phyloP scores from a whole-genome alignment of 1,284 basidiomycete species.

The Hemileia vastatrix region DNA sequence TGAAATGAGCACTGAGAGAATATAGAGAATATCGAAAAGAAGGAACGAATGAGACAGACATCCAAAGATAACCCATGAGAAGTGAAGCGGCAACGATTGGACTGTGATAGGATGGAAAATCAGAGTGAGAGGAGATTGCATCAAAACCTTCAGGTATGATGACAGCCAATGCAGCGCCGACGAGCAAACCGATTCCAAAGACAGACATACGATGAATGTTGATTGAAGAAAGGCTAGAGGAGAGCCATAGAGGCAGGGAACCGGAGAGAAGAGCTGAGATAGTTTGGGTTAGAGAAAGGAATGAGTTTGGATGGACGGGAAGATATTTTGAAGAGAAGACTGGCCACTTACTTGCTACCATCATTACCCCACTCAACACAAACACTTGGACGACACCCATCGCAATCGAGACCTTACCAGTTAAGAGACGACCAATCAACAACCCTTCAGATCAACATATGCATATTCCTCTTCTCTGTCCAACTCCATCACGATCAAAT shows the following conservation, averaged over 20 bases:
- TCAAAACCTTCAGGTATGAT: constrained; percentile 64
- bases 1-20: neutral
- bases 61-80: too few relatives aligned
- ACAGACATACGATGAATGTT: constrained; percentile 49
- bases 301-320: too few relatives aligned
- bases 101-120: neutral
- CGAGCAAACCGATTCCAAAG: constrained; percentile 69
- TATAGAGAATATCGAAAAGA: neutral
- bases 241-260: constrained; percentile 9
- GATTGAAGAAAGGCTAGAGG: neutral
- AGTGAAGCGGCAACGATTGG: neutral
- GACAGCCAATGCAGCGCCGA: constrained; percentile 77
- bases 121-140: constrained; percentile 2
- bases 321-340: too few relatives aligned
- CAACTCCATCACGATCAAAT: too few relatives aligned
- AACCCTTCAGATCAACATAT: too few relatives aligned
- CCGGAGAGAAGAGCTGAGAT: constrained; percentile 6
- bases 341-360: too few relatives aligned
- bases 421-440: too few relatives aligned
- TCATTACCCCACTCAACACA: too few relatives aligned
- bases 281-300: too few relatives aligned
- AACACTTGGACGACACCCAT: too few relatives aligned
- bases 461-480: too few relatives aligned
- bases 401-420: too few relatives aligned
- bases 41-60: neutral